Conservation (phyloP, 139 green algal species). For the Closterium sp. region DNA sequence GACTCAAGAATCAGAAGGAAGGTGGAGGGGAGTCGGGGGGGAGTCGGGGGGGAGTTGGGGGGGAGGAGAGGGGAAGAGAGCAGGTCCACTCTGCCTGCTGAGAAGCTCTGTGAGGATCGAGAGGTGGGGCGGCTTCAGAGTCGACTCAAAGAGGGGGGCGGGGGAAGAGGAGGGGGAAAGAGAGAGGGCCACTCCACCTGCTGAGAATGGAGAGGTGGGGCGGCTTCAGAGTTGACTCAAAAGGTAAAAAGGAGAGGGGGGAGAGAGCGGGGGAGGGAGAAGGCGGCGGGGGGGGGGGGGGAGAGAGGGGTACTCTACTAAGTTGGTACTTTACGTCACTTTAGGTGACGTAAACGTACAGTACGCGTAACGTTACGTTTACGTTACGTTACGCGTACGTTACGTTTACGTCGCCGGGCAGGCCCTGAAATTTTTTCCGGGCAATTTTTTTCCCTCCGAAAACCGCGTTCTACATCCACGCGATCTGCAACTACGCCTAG, state of each 20-base stretch:
- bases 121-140: slow-evolving; percentile 54
- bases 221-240: slow-evolving; percentile 44
- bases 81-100: no score
- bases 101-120: slow-evolving; percentile 55
- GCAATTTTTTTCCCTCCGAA: no score
- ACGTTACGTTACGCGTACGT: no score
- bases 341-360: no score
- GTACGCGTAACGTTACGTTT: no score
- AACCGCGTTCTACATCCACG: no score
- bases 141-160: background rate
- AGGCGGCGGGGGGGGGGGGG: slow-evolving; percentile 13
- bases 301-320: no score
- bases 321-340: no score
- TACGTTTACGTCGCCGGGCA: no score
- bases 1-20: background rate
- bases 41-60: background rate
- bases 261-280: slow-evolving; percentile 54
- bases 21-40: background rate
- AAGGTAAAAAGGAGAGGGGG: slow-evolving; percentile 53
- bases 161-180: background rate
- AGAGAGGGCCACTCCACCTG: slow-evolving; percentile 29
- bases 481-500: no score
- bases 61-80: background rate
- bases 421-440: no score
- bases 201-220: slow-evolving; percentile 69